Conservation (phyloP, 2,329 filamentous ascomycete genomes). For the Thermothelomyces thermophilus region DNA sequence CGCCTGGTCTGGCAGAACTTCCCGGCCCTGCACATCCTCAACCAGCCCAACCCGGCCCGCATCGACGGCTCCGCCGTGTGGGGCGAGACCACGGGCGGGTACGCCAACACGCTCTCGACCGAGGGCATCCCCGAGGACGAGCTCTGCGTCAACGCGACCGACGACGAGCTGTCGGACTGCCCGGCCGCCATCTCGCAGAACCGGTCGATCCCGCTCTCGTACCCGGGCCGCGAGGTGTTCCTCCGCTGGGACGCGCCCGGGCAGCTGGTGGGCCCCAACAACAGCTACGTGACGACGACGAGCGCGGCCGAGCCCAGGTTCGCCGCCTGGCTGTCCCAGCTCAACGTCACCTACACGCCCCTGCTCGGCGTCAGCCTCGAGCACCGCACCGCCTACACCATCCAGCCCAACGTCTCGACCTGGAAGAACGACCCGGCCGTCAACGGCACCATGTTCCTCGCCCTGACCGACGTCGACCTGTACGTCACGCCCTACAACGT, state of each 20-base stretch:
- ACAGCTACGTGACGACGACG: conserved; percentile 65
- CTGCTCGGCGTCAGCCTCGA: conserved; percentile 44
- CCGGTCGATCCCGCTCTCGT: conserved; percentile 63
- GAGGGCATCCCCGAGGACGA: conserved; percentile 38
- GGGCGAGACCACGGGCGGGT: conserved; percentile 59
- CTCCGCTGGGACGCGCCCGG: conserved; percentile 69
- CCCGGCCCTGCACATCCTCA: conserved; percentile 62
- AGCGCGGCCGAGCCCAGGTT: conserved; percentile 55
- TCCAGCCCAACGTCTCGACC: conserved; percentile 64
- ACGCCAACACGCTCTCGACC: conserved; percentile 48
- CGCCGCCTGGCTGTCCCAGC: conserved; percentile 70
- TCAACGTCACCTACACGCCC: conserved; percentile 65
- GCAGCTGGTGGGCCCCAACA: conserved; percentile 66
- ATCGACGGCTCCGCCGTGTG: conserved; percentile 54
- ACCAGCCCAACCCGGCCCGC: conserved; percentile 69
- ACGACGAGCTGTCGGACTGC: conserved; percentile 42
- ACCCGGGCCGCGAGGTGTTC: conserved; percentile 64
- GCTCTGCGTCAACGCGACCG: conserved; percentile 52
- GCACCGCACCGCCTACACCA: conserved; percentile 53
- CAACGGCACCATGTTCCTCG: conserved; percentile 76
- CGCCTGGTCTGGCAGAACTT: conserved; percentile 81
- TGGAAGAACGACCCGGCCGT: conserved; percentile 62
- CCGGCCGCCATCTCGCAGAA: conserved; percentile 60
- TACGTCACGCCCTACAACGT: conserved; percentile 73
- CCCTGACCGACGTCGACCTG: conserved; percentile 61